phyloP scores from a whole-genome alignment of 441 rosid species.

The Adansonia gregorii region DNA sequence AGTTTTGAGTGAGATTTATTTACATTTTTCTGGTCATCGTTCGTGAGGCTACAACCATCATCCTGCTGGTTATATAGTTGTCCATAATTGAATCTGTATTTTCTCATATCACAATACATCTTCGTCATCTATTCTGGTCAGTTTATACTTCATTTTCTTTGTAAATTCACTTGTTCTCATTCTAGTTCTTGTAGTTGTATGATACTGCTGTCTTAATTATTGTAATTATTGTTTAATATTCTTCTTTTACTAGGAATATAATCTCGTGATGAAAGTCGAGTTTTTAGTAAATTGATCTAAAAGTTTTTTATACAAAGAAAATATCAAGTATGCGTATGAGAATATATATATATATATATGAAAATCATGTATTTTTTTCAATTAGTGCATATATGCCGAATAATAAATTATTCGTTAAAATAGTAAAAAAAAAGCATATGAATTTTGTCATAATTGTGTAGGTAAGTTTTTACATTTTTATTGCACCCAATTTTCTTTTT shows the following conservation, averaged over 20 bases:
- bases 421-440: too few relatives aligned
- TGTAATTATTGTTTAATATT: not conserved
- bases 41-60: conserved; percentile 11
- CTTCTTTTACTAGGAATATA: not conserved
- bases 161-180: not conserved
- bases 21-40: not conserved
- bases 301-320: too few relatives aligned
- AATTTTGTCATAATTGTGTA: too few relatives aligned
- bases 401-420: too few relatives aligned
- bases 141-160: not conserved
- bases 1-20: conserved; percentile 16
- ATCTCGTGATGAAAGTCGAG: too few relatives aligned
- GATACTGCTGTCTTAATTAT: not conserved
- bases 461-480: too few relatives aligned
- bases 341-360: too few relatives aligned
- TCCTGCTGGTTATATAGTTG: not conserved
- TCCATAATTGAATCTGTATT: conserved; percentile 1
- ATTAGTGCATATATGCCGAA: too few relatives aligned
- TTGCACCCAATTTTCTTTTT: too few relatives aligned
- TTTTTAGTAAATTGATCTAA: too few relatives aligned
- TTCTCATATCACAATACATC: not conserved
- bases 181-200: not conserved
- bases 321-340: too few relatives aligned
- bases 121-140: not conserved
- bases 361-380: too few relatives aligned